Evolutionary conservation across 495 filamentous ascomycete species (phyloP).

Genomic region (Xylaria flabelliformis): DNA sequence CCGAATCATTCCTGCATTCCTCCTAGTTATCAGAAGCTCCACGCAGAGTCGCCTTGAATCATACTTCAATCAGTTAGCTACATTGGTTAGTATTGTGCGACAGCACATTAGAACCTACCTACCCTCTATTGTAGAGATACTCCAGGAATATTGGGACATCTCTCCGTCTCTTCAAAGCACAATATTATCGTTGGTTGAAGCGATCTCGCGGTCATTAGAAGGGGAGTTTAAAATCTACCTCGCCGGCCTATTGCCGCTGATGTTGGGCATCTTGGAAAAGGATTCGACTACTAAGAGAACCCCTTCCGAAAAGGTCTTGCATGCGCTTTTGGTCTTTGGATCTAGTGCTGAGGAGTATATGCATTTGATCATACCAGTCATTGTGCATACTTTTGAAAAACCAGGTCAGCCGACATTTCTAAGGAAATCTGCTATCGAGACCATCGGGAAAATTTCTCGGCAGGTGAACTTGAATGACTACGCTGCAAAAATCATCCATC

Average conservation of each 20-base stretch:
- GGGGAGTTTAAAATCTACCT: conserved; percentile 97
- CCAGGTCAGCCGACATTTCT: conserved; percentile 75
- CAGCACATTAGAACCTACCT: conserved; percentile 94
- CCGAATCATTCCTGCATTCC: conserved; percentile 91
- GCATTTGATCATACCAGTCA: conserved; percentile 97
- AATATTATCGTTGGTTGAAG: conserved; percentile 88
- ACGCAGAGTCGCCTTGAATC: conserved; percentile 78
- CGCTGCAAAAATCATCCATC: conserved; percentile 92
- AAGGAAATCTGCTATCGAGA: conserved; percentile 90
- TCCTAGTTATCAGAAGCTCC: conserved; percentile 81
- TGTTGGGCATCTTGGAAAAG: conserved; percentile 91
- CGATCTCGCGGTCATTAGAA: conserved; percentile 89
- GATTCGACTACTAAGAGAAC: conserved; percentile 73
- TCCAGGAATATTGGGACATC: conserved; percentile 85
- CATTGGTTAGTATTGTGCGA: conserved; percentile 91
- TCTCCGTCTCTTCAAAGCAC: conserved; percentile 82
- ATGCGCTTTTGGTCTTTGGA: conserved; percentile 96
- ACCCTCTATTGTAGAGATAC: conserved; percentile 78
- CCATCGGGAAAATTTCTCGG: conserved; percentile 88
- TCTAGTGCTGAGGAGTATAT: conserved; percentile 96
- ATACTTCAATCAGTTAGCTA: conserved; percentile 94
- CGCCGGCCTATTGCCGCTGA: conserved; percentile 83
- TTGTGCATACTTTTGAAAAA: conserved; percentile 90
- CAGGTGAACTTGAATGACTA: conserved; percentile 98
- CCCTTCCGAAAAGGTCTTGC: conserved; percentile 87